A percentile compares a stretch with the other conserved stretches of the same genome.
phyloP scores from a whole-genome alignment of 2,329 filamentous ascomycete species.

The Emericellopsis atlantica region DNA sequence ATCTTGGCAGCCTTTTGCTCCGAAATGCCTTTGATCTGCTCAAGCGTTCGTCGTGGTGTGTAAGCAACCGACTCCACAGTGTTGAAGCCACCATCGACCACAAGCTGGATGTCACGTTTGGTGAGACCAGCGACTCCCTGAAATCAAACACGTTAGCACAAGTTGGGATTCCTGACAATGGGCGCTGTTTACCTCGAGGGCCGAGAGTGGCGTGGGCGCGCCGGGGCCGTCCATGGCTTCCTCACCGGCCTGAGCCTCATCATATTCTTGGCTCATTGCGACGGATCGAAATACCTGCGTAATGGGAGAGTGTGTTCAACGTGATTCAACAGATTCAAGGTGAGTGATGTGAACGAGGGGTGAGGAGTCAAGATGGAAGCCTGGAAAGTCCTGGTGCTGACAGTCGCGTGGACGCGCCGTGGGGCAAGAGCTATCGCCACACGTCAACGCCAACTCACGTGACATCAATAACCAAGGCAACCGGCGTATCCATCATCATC shows the following conservation, averaged over 20 bases:
- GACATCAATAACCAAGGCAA: constrained; percentile 4
- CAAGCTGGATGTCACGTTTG: constrained; percentile 88
- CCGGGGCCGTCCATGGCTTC: constrained; percentile 73
- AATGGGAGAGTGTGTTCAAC: too few relatives aligned
- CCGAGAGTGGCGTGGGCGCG: constrained; percentile 79
- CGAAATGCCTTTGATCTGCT: constrained; percentile 96
- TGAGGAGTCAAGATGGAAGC: too few relatives aligned
- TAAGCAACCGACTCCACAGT: constrained; percentile 96
- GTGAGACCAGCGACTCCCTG: constrained; percentile 81
- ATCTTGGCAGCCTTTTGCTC: constrained; percentile 93
- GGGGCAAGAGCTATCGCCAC: constrained; percentile 11
- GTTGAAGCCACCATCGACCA: constrained; percentile 85
- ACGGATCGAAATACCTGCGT: too few relatives aligned
- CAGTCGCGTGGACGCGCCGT: constrained; percentile 20
- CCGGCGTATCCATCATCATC: background rate
- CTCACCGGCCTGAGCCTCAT: constrained; percentile 53
- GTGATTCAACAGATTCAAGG: background rate
- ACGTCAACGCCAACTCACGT: constrained; percentile 25
- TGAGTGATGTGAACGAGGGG: constrained; percentile 5
- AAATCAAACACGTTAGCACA: background rate
- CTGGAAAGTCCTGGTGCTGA: constrained; percentile 8
- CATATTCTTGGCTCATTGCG: constrained; percentile 41
- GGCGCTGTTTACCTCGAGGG: constrained; percentile 60
- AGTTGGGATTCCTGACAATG: too few relatives aligned
- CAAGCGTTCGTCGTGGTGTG: constrained; percentile 67